Base-by-base conservation (phyloP, 192 early-diverging fungal genomes). In the Backusella liffmaniae region DNA sequence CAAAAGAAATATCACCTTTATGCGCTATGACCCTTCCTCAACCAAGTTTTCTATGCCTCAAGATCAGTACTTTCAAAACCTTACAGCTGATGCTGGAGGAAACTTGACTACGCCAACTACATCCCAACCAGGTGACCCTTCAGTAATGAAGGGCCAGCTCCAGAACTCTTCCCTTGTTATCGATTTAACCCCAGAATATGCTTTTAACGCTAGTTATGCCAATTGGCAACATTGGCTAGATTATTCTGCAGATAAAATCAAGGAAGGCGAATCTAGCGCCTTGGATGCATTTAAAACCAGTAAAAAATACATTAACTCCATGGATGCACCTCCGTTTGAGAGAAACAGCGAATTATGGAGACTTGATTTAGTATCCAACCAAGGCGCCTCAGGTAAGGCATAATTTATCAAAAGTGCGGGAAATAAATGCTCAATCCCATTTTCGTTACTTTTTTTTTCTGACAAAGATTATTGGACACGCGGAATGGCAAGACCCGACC, bases 31-130 rank as follows among this genome's bases (percentile, higher is more conserved):
- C 39, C 79, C 79, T 53, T 10, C 23, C 5, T n/a, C 36, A 6
- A 30, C 29, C 7, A 35, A 39, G 6, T 87, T 83, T 76, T 69
- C 18, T 6, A 36, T 85, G 23, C 62, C 75, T 16, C 79, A 78
- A 59, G 78, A 69, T 44, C 6, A 46, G 0, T 87, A 84, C 51
- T 80, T 79, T 5, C 44, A 42, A n/a, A 80, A 79, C 26, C 68
- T 87, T 9, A 85, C 84, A 13, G 39, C 26, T 0, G 86, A 79
- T 71, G 86, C 86, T n/a, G 86, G 86, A 78, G 80, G 51, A 29
- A 68, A 62, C 21, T 56, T 81, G 4, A 77, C 70, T 0, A 76
- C 66, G 0, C 65, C 76, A 12, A 30, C 42, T 15, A 62, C 74
- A 21, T 21, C 37, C n/a, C 80, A 74, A 69, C 73, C 76, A 1